phyloP scores from a whole-genome alignment of 148 eudicot species.

The Nepenthes gracilis region DNA sequence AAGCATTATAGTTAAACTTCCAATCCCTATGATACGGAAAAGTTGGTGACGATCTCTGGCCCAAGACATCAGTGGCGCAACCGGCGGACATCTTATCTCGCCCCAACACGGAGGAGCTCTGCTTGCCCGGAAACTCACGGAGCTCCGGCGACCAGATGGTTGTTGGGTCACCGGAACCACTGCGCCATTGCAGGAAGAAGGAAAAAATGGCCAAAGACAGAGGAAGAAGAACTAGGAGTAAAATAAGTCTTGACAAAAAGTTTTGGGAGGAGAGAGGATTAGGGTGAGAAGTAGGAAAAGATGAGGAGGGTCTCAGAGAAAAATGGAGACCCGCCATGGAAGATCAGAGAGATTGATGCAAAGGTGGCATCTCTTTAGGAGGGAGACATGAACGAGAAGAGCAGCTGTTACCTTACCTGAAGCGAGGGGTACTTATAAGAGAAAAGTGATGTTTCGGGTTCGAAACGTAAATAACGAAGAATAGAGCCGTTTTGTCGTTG shows the following conservation, averaged over 20 bases:
- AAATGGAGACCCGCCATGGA: constrained; percentile 53
- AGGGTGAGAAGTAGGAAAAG: constrained; percentile 6
- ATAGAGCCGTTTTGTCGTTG: constrained; percentile 19
- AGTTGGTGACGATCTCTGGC: constrained; percentile 24
- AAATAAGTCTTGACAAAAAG: constrained; percentile 21
- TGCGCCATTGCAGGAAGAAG: constrained; percentile 56
- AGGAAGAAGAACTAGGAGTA: constrained; percentile 35
- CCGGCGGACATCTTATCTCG: constrained; percentile 14
- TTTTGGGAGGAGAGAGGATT: constrained; percentile 16
- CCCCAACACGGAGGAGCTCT: constrained; percentile 2
- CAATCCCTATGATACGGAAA: constrained; percentile 56
- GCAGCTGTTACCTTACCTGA: constrained; percentile 4
- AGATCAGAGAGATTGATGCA: constrained; percentile 6
- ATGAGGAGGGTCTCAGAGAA: constrained; percentile 13
- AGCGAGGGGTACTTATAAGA: not conserved
- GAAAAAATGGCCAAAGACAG: constrained; percentile 38
- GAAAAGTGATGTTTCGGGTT: not conserved
- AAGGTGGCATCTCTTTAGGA: not conserved
- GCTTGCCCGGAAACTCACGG: constrained; percentile 27
- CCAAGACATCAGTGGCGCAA: constrained; percentile 22
- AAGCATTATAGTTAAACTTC: constrained; percentile 26
- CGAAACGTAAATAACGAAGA: not conserved
- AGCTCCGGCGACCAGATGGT: constrained; percentile 22
- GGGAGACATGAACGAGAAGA: not conserved
- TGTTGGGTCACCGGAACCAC: constrained; percentile 23